Evolutionary conservation across 192 early-diverging fungal genomes (phyloP).

Genomic region (Chytriomyces sp.): DNA sequence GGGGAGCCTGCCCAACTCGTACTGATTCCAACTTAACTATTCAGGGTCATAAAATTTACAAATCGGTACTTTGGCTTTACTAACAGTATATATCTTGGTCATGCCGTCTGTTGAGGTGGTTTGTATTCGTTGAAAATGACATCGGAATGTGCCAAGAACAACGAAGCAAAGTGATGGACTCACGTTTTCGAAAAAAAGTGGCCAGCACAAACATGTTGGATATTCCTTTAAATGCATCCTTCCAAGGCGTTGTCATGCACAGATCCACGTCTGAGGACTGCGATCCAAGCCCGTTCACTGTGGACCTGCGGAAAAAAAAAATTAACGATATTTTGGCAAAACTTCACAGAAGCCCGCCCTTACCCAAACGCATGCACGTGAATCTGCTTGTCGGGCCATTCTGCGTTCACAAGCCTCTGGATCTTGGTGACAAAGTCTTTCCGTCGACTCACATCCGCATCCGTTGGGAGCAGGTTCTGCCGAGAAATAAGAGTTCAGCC

Average conservation of each 20-base stretch:
- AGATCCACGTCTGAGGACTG: constrained; percentile 87
- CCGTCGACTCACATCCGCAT: neutral
- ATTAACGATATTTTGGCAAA: constrained; percentile 12
- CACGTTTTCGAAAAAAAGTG: constrained; percentile 70
- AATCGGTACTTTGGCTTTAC: constrained; percentile 88
- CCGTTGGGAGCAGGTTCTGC: constrained; percentile 3
- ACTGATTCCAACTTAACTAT: constrained; percentile 39
- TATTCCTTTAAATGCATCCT: constrained; percentile 67
- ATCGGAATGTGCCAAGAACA: neutral
- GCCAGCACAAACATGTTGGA: constrained; percentile 72
- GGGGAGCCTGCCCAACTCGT: neutral
- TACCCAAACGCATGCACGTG: constrained; percentile 88
- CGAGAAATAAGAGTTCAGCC: neutral
- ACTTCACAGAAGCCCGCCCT: constrained; percentile 3
- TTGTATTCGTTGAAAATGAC: neutral
- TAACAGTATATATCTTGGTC: constrained; percentile 75
- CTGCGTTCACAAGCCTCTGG: constrained; percentile 70
- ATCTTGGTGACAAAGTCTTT: constrained; percentile 75
- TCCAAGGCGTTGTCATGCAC: constrained; percentile 84
- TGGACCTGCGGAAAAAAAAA: constrained; percentile 58
- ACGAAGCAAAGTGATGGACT: neutral
- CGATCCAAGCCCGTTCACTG: constrained; percentile 86
- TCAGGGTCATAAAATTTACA: constrained; percentile 90
- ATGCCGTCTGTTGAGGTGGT: constrained; percentile 64
- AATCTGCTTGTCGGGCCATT: constrained; percentile 82